Evolutionary conservation across 1,139 yeast species (phyloP), one percentile per base, ranked within the genome.

Genomic region (Meyerozyma guilliermondii): DNA sequence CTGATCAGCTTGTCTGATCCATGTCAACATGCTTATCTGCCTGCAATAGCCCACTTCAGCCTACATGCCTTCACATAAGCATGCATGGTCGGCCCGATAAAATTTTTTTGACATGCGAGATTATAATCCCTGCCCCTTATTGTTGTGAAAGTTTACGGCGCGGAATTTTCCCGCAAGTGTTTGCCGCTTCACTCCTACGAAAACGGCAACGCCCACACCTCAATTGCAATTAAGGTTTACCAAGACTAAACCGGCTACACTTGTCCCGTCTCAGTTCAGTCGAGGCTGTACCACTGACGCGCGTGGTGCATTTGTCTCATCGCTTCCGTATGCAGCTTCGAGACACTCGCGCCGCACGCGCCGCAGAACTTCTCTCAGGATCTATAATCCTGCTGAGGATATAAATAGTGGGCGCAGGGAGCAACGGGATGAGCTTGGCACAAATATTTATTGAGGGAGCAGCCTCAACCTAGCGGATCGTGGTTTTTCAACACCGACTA

Each of bases 401-500:
- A 33, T 33, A 33, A 33, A 33, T 33, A 33, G 36, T 33, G 13
- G 36, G 36, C 16, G 33, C 33, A 29, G 33, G 33, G 33, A 29
- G 33, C 33, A 29, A 29, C 33, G 33, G 16, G 33, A 29, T 29
- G 33, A 29, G 33, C 14, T n/a, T 26, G 13, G 13, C 11, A 4
- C 5, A 3, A 9, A 26, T 26, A 26, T 26, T 26, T 26, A 26
- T 26, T 26, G 13, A n/a, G 5, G 5, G 5, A n/a, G 28, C 13
- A 11, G 7, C 28, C 11, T 10, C 13, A 2, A 26, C 28, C 28
- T 10, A 5, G 7, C 7, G 13, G 13, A 5, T 26, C 11, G 11
- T n/a, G 13, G 13, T n/a, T 10, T 11, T n/a, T 10, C 28, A 26
- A 10, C 28, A 9, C 11, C 28, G 28, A n/a, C 3, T 4, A 8